Evolutionary conservation across 805 yeast species (phyloP), one percentile per base, ranked within the genome.

Genomic region (Candida ovalis): DNA sequence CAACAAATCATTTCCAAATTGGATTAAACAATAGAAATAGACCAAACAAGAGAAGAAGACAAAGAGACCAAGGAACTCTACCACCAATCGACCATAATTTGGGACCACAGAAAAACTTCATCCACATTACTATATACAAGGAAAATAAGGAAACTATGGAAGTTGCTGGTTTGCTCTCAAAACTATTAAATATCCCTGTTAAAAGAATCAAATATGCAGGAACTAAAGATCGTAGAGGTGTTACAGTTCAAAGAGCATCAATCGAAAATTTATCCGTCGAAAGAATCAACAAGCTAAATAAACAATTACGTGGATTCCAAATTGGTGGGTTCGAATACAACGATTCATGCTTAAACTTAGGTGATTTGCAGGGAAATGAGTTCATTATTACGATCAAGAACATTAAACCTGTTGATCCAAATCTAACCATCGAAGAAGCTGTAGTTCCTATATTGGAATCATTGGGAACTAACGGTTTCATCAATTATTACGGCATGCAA

Each of bases 91-190:
- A 81, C 54, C 85, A 83, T 68, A 87, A 89, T 0, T 73, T 86
- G 48, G 97, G 97, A 2, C 81, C 84, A 25, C 72, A 75, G 48
- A 82, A 83, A 55, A 77, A 79, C 40, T 88, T 70, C 65, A 69
- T 91, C 40, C 91, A 86, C 59, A 85, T 91, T 60, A 81, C 86
- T 12, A 71, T 94, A 24, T 90, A 88, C 72, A 94, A 94, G 65
- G 97, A 94, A 63, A 94, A 94, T 69, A 87, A 91, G 63, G 99
- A 94, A 57, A 91, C 99, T 1, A 88, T 94, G 97, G 97, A 94
- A 69, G 94, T 88, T 13, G 94, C 94, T 1, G 77, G 82, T 18
- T 68, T 86, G 24, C 70, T 94, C 43, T 73, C 91, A 43, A 85
- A 85, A 61, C 77, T 88, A 51, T 71, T 94, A 54, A 78, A 89